Base-by-base conservation (phyloP, 768 basidiomycete genomes). In the Calocera viscosa region DNA sequence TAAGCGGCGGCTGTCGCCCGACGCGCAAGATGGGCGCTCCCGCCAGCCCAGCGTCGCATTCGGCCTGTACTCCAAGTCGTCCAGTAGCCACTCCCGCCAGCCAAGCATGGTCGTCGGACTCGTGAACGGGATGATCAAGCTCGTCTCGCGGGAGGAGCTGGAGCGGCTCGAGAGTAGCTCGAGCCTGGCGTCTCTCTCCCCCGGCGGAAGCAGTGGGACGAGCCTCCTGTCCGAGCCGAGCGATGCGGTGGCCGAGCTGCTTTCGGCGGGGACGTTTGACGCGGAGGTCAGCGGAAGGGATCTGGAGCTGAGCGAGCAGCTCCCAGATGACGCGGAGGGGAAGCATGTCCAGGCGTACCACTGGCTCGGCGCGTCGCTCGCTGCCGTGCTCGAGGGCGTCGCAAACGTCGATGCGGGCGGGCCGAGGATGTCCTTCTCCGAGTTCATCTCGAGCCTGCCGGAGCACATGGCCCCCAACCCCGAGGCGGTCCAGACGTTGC, bases 51-150 rank as follows among this genome's bases (percentile, higher is more conserved):
- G 53, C 30, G 7, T 60, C 26, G 53, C 53, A 10, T 26, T 60
- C 19, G 53, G 53, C 16, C 26, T 26, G 26, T 60, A 28, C 53
- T 28, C 53, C 53, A 11, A 5, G 53, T 26, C 14, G 14, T 32
- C 30, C 14, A 14, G n/a, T n/a, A n/a, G n/a, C n/a, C 53, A 26
- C 30, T 60, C 53, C 5, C 24, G 53, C 10, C 53, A 60, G 30
- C 53, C 53, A 2, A 60, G 53, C 53, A 60, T 60, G 26, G 53
- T 60, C 53, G 53, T 60, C 53, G 53, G 53, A 2, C 53, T 60
- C 24, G 53, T 60, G 14, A 19, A 60, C 30, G 53, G 53, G 11
- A 32, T 16, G 24, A 60, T 60, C 30, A 22, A 26, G 30, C 30
- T 60, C 16, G 22, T 60, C 53, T 30, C 53, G 11, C 53, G 30